These are phyloP conservation scores for Phaeoacremonium minimum DNA, from an alignment of 2,329 filamentous ascomycete species.

Conservation along the genomic window DNA sequence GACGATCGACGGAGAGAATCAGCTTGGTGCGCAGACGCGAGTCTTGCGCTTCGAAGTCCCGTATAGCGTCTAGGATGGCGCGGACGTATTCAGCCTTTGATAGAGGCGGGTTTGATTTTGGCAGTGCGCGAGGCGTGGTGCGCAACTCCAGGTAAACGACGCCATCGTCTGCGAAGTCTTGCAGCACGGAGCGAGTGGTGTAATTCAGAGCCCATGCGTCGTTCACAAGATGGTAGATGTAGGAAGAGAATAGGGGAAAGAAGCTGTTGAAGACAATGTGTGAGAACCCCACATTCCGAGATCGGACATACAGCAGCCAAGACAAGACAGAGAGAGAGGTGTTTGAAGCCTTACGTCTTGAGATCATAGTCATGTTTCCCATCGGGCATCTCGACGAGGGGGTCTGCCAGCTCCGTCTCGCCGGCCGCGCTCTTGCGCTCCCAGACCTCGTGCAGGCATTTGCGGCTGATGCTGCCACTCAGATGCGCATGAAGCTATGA, in stretches of 20 bases:
- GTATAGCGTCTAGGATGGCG: slow-evolving; percentile 62
- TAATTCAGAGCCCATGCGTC: slow-evolving; percentile 54
- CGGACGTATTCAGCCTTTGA: slow-evolving; percentile 61
- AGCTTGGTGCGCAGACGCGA: slow-evolving; percentile 53
- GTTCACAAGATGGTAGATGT: slow-evolving; percentile 73
- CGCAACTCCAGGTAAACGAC: slow-evolving; percentile 76
- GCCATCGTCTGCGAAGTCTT: slow-evolving; percentile 64
- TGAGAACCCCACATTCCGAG: too few species aligned
- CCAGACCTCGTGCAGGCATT: slow-evolving; percentile 74
- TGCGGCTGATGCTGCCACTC: slow-evolving; percentile 70
- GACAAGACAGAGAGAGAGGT: too few species aligned
- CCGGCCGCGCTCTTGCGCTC: slow-evolving; percentile 47
- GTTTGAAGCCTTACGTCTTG: slow-evolving; percentile 53
- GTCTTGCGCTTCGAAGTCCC: slow-evolving; percentile 35
- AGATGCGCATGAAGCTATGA: slow-evolving; percentile 73
- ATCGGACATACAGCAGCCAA: too few species aligned
- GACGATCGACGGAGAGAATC: slow-evolving; percentile 72
- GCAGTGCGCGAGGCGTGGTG: slow-evolving; percentile 68
- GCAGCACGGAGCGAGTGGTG: slow-evolving; percentile 61
- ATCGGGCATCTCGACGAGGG: slow-evolving; percentile 62
- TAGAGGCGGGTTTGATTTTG: slow-evolving; percentile 32
- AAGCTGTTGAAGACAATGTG: slow-evolving; percentile 45
- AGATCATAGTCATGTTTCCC: slow-evolving; percentile 70
- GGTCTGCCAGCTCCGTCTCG: slow-evolving; percentile 58
- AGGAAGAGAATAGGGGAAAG: slow-evolving; percentile 73